Conservation (phyloP, 441 rosid species). For the Populus hybrid region DNA sequence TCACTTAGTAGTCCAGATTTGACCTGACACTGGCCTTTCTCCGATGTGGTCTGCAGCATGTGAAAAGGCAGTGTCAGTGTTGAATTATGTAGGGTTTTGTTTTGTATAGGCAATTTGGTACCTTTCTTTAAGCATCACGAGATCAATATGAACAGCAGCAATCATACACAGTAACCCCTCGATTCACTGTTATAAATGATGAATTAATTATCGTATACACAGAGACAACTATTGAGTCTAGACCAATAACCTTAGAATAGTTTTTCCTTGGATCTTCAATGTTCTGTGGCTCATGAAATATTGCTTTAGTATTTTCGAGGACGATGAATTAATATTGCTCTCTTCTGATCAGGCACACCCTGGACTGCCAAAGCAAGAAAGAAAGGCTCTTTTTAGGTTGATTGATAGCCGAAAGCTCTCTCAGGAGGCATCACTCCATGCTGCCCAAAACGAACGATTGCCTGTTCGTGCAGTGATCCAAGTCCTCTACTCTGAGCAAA, state of each 20-base stretch:
- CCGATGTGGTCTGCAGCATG: not conserved
- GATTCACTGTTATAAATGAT: not conserved
- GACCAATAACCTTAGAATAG: not conserved
- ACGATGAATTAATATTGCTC: not conserved
- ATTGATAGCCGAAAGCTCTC: slow-evolving; percentile 70
- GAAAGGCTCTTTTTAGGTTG: slow-evolving; percentile 56
- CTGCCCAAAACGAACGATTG: slow-evolving; percentile 73
- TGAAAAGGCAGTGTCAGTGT: slow-evolving; percentile 6
- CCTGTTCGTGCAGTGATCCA: slow-evolving; percentile 76
- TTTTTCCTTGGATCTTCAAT: not conserved
- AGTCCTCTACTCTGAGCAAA: slow-evolving; percentile 65
- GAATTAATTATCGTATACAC: not conserved
- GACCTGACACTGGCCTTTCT: not conserved
- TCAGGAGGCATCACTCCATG: slow-evolving; percentile 71
- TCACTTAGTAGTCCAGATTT: not conserved
- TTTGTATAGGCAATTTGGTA: not conserved
- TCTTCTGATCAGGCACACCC: slow-evolving; percentile 56
- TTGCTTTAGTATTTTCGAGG: not conserved
- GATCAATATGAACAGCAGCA: not conserved
- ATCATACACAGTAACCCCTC: not conserved
- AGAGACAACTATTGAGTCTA: not conserved
- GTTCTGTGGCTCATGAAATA: not conserved
- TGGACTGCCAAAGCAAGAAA: slow-evolving; percentile 60
- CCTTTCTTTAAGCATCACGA: not conserved
- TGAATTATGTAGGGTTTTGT: slow-evolving; percentile 1